Evolutionary conservation across 805 yeast species (phyloP), one percentile per base, ranked within the genome.

Genomic region (Yarrowia sp.): DNA sequence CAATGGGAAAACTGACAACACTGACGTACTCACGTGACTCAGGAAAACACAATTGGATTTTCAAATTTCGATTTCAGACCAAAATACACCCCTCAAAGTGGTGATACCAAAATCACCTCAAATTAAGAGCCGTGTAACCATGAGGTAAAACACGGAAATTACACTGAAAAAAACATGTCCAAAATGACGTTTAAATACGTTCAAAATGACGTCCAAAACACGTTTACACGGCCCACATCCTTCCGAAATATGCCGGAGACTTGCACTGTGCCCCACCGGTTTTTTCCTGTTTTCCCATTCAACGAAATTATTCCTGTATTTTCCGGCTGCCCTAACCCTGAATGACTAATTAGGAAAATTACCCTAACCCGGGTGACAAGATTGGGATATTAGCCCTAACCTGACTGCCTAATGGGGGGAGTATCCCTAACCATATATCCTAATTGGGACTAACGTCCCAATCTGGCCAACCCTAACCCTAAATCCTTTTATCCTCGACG

Each of bases 71-170:
- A 32, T 31, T 31, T 8, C 9, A 28, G 47, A 5, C n/a, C 32
- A 31, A 11, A 13, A 6, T 13, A 22, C 32, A 8, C 18, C 9
- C n/a, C n/a, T n/a, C n/a, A n/a, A n/a, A n/a, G n/a, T n/a, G n/a
- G n/a, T n/a, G n/a, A 5, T n/a, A 17, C n/a, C 13, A 22, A n/a
- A 39, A 38, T 38, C 60, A 51, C 60, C 44, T 51, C 60, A 36
- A 51, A 22, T 48, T n/a, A 10, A 38, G 60, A 38, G 60, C 60
- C 60, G 60, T 38, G 22, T 51, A 38, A 36, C 44, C 44, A 39
- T 39, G 43, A 51, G 44, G 60, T 48, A 48, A 48, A 48, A 35
- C 36, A 28, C 10, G 22, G 28, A 7, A 7, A 31, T 8, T 8
- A 15, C 22, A 18, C 6, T n/a, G 4, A 6, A 32, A 14, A 22